phyloP scores from a whole-genome alignment of 768 basidiomycete species.

The Boletus eberwhitei region DNA sequence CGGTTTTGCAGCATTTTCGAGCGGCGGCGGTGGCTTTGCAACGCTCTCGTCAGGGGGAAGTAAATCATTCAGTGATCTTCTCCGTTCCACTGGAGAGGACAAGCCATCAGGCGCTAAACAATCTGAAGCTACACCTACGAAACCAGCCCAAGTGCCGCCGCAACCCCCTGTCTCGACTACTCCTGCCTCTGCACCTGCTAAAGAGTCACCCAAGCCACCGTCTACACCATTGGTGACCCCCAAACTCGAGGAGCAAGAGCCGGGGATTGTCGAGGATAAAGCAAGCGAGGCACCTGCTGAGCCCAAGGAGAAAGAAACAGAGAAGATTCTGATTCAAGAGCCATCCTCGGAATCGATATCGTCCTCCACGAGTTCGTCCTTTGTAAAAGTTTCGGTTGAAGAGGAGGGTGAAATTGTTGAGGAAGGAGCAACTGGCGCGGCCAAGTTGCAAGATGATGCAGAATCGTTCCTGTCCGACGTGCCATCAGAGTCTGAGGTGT shows the following conservation, averaged over 20 bases:
- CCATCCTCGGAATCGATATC: conserved; percentile 35
- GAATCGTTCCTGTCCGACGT: conserved; percentile 27
- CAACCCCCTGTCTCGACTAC: conserved; percentile 12
- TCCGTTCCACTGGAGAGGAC: conserved; percentile 40
- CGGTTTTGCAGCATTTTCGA: conserved; percentile 50
- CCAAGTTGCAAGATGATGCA: conserved; percentile 34
- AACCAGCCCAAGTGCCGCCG: background rate
- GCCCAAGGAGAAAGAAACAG: conserved; percentile 10
- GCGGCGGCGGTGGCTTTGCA: conserved; percentile 44
- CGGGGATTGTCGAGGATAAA: background rate
- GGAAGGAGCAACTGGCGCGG: conserved; percentile 21
- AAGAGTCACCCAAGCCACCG: conserved; percentile 7
- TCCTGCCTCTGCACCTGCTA: conserved; percentile 9
- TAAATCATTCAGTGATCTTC: conserved; percentile 61
- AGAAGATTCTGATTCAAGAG: conserved; percentile 4
- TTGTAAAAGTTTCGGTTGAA: conserved; percentile 40
- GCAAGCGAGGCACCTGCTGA: background rate
- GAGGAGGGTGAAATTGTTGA: conserved; percentile 23
- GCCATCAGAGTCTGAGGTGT: conserved; percentile 30
- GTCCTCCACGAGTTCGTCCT: conserved; percentile 45
- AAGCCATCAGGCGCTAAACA: conserved; percentile 19
- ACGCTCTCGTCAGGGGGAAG: conserved; percentile 46
- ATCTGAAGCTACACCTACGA: conserved; percentile 16
- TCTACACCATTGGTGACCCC: background rate
- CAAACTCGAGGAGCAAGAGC: background rate